phyloP scores from a whole-genome alignment of 495 filamentous ascomycete species.

The Penicillium paxilli region DNA sequence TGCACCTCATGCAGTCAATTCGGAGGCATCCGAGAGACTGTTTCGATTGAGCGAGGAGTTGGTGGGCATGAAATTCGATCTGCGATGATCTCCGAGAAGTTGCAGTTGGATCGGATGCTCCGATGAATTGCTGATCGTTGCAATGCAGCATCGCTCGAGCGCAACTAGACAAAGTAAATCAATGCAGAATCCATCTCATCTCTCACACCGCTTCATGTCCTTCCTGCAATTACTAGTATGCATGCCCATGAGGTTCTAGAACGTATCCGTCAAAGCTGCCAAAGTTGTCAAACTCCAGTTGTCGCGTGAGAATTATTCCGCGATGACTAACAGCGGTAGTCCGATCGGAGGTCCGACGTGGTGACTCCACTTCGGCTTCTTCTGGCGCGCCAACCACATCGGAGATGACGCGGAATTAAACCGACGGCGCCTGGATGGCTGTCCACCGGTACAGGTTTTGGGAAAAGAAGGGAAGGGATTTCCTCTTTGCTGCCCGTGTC shows the following conservation, averaged over 20 bases:
- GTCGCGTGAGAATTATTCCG: conserved; percentile 5
- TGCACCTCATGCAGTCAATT: conserved; percentile 27
- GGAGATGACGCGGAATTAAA: conserved; percentile 18
- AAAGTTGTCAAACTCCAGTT: background rate
- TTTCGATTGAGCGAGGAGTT: conserved; percentile 52
- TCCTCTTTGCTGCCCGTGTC: conserved; percentile 14
- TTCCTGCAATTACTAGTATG: no score
- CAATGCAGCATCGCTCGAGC: background rate
- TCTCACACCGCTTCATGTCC: background rate
- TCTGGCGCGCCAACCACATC: conserved; percentile 13
- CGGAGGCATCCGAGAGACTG: conserved; percentile 37
- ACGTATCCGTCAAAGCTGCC: no score
- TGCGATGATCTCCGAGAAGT: background rate
- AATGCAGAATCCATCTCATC: background rate
- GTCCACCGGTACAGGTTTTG: conserved; percentile 17
- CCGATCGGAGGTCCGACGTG: conserved; percentile 29
- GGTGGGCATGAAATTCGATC: conserved; percentile 37
- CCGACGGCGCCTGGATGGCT: conserved; percentile 9
- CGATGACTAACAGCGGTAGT: conserved; percentile 11
- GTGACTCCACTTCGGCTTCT: conserved; percentile 14
- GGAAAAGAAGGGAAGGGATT: conserved; percentile 12
- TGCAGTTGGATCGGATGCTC: conserved; percentile 9
- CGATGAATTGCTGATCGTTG: background rate
- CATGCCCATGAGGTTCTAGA: no score
- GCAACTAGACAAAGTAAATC: background rate